phyloP scores from a whole-genome alignment of 495 filamentous ascomycete species.

The Pseudomonodictys pantanalensis region DNA sequence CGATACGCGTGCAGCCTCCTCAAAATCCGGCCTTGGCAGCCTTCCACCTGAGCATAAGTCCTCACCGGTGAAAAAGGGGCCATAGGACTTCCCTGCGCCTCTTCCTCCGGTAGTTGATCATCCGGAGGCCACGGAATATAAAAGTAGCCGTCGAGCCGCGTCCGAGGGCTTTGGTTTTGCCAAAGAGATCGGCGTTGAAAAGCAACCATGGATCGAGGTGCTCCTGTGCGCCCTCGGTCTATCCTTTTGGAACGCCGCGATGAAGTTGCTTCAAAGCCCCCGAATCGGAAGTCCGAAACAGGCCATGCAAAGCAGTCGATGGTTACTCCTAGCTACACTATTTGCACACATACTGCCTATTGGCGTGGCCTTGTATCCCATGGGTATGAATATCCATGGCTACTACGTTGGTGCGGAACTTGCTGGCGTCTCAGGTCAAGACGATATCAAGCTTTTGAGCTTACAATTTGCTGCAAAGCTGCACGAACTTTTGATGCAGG shows the following conservation, averaged over 20 bases:
- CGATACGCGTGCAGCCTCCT: too few species aligned
- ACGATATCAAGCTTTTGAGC: slow-evolving; percentile 6
- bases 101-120: too few species aligned
- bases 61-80: too few species aligned
- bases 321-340: neutral
- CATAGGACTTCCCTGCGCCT: too few species aligned
- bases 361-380: neutral
- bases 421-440: neutral
- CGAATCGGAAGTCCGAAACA: slow-evolving; percentile 2
- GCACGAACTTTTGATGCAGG: slow-evolving; percentile 10
- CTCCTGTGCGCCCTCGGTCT: neutral
- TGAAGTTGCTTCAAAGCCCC: neutral
- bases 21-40: too few species aligned
- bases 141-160: too few species aligned
- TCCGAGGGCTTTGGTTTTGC: too few species aligned
- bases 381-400: neutral
- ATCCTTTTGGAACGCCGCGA: neutral
- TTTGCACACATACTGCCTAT: neutral
- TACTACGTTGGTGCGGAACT: slow-evolving; percentile 5
- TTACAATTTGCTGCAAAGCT: slow-evolving; percentile 8
- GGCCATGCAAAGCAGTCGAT: neutral
- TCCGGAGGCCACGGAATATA: too few species aligned
- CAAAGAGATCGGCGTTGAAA: too few species aligned
- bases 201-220: slow-evolving; percentile 5
- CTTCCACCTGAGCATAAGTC: too few species aligned